Evolutionary conservation across 2,329 filamentous ascomycete genomes (phyloP), one percentile per base, ranked within the genome.

Genomic region (Hymenotorrendiella dingleyae): DNA sequence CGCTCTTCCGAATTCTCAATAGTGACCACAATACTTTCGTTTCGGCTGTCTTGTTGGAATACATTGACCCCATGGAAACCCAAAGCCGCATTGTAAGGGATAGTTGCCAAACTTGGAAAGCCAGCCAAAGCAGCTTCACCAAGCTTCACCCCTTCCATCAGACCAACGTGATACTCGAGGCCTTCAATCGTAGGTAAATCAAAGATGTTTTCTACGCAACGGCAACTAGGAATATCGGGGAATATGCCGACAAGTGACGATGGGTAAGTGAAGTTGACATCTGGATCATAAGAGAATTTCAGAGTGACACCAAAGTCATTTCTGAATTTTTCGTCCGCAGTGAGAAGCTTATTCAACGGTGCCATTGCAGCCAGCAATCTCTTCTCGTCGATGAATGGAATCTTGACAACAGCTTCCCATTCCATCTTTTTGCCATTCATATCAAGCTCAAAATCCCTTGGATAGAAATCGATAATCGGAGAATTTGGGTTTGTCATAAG

Each of bases 351-450:
- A 51, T 97, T 90, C 62, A 84, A 89, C 6, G 89, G 82, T 12
- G 75, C 82, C 86, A 98, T 96, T 6, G 91, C 93, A 27, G 72
- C 68, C 42, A 98, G 72, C 2, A 98, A 71, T 20, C 93, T 80
- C 56, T 84, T 80, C 63, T 98, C 91, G 45, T 98, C 88, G 50
- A 98, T 98, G 66, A 98, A 98, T 0, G 93, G 93, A 59, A 98
- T 98, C 66, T 97, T 98, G 52, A 98, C 89, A 27, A 98, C 91
- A 21, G 93, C 93, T 62, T 98, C 93, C 93, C 93, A 98, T 51
- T 98, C 94, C 85, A 95, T 94, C 69, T 95, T 98, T 71, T 98
- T 98, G 46, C 93, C 94, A 56, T 98, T 97, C 93, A 98, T 97
- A 62, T 98, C 94, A 29, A 98, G 73, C 53, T 94, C 88, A 58